These are phyloP conservation scores for Fusarium cicatricum DNA, from an alignment of 2,329 filamentous ascomycete genomes.

Conservation along the genomic window DNA sequence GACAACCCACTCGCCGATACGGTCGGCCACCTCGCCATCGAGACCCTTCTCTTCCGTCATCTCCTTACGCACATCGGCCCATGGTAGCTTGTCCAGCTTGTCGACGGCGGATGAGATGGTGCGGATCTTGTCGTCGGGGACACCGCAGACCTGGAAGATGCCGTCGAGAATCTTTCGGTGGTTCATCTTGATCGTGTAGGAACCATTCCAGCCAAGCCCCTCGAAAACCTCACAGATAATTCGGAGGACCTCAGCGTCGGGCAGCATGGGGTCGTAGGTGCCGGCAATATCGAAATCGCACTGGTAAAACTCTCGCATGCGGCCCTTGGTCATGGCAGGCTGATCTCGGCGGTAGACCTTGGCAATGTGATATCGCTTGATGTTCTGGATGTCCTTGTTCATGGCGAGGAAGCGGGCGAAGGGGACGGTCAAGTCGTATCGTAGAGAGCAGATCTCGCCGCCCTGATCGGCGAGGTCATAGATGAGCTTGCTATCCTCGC, in stretches of 20 bases:
- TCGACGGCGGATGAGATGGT: constrained; percentile 93
- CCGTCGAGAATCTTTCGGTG: constrained; percentile 94
- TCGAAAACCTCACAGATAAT: constrained; percentile 89
- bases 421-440: constrained; percentile 88
- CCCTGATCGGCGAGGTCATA: constrained; percentile 89
- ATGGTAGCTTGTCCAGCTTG: constrained; percentile 93
- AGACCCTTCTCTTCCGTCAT: constrained; percentile 95
- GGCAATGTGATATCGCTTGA: constrained; percentile 95
- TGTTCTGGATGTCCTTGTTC: constrained; percentile 82
- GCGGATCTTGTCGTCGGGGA: constrained; percentile 85
- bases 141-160: constrained; percentile 89
- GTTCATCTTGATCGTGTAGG: constrained; percentile 91
- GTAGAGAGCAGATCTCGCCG: constrained; percentile 76
- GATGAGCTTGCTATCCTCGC: constrained; percentile 91
- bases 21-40: constrained; percentile 78
- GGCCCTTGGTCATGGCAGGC: constrained; percentile 80
- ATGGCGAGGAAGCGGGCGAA: constrained; percentile 94
- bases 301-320: constrained; percentile 97
- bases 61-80: constrained; percentile 88
- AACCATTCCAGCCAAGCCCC: constrained; percentile 75
- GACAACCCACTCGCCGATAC: constrained; percentile 85
- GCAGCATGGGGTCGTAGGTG: constrained; percentile 86
- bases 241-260: constrained; percentile 87
- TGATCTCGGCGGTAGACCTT: constrained; percentile 72
- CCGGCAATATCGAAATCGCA: constrained; percentile 97